Base-by-base conservation (phyloP, 179 eudicot genomes). In the Pouteria campechiana region DNA sequence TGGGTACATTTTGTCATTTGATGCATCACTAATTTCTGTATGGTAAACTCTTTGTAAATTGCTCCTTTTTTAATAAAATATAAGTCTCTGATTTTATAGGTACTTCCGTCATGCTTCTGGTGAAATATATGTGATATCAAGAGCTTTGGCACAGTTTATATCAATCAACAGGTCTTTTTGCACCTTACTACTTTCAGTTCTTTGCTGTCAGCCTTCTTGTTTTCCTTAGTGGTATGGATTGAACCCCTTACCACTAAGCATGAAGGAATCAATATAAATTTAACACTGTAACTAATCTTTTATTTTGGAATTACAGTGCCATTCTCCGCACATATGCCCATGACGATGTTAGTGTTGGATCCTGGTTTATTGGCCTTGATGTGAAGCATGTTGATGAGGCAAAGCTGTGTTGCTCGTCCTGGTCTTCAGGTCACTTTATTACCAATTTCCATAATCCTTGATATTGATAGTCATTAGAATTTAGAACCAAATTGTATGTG, bases 341-440 rank as follows among this genome's bases (percentile, higher is more conserved):
- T 52, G 97, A 88, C 51, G 97, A 88, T 61, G 67, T 84, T 20
- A 88, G 88, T 40, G 78, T 50, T 36, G 97, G 97, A 24, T 88
- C 97, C 17, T 88, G 97, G 97, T 88, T 88, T 41, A 75, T 88
- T 53, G 97, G 93, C 19, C 74, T 88, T 33, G 85, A 80, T 64
- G 88, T 78, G 37, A 68, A 73, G 44, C 81, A 88, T 69, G 48
- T 69, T 48, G 48, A 72, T 60, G 85, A 75, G 64, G 65, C 57
- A 47, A 87, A 80, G 55, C 77, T 76, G 73, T 87, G 96, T 45
- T 87, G 96, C 65, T 76, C 94, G 54, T 79, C 85, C 19, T 77
- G 83, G 78, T 71, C 78, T 41, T 63, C 92, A 72, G 95, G 95
- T 81, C 49, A 23, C 25, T 60, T 41, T 70, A 45, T 43, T 28